These are phyloP conservation scores for Corynespora cassiicola DNA, from an alignment of 2,329 filamentous ascomycete genomes.

Conservation along the genomic window DNA sequence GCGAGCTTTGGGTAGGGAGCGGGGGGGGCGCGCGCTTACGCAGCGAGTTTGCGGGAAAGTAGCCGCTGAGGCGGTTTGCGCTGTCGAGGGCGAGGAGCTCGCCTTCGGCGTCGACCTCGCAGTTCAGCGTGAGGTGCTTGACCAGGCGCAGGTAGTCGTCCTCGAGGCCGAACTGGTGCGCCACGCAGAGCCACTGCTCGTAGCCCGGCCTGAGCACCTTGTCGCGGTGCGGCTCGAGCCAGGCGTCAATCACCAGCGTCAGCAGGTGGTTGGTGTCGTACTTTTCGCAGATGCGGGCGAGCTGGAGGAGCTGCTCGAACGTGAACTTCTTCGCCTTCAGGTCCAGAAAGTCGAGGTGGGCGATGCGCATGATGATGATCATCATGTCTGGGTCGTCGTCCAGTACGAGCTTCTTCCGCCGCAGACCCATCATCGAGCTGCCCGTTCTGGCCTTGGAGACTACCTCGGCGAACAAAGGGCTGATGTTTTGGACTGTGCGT, in stretches of 20 bases:
- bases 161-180: constrained; percentile 29
- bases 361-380: constrained; percentile 38
- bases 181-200: constrained; percentile 35
- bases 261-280: constrained; percentile 28
- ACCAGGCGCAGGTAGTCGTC: constrained; percentile 22
- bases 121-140: constrained; percentile 13
- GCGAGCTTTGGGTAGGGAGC: neutral
- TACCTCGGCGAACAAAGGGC: constrained; percentile 11
- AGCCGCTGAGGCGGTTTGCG: constrained; percentile 1
- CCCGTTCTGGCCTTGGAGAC: constrained; percentile 1
- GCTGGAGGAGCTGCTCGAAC: constrained; percentile 27
- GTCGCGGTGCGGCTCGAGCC: constrained; percentile 15
- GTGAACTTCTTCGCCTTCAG: constrained; percentile 30
- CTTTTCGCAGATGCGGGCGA: constrained; percentile 33
- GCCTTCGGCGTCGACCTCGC: constrained; percentile 5
- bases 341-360: constrained; percentile 31
- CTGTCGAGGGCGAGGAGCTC: constrained; percentile 6
- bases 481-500: constrained; percentile 15
- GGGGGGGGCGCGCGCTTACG: constrained; percentile 5
- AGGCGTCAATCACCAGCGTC: constrained; percentile 12
- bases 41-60: constrained; percentile 9
- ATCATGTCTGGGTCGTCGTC: constrained; percentile 42
- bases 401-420: constrained; percentile 30
- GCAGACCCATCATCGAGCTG: neutral
- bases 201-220: constrained; percentile 12